Base-by-base conservation (phyloP, 148 eudicot species). In the Heliamphora exappendiculata region DNA sequence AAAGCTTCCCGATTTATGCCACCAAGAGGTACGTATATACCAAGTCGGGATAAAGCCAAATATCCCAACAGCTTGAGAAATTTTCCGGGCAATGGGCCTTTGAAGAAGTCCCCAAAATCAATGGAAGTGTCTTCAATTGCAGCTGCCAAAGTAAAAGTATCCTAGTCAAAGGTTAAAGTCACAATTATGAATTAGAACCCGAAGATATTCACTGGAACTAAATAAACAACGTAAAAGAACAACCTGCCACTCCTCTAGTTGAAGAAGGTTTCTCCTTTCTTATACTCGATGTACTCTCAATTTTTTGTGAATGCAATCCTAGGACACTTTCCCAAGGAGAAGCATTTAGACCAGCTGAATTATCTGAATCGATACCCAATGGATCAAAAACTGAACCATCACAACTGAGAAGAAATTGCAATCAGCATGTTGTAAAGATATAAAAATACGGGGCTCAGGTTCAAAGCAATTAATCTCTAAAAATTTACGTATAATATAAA, bases 61-160 rank as follows among this genome's bases (percentile, higher is more conserved):
- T 70, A 89, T 50, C 99, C 99, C 84, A 96, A 86, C 49, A 96
- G 91, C 86, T 87, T 83, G 69, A 96, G 97, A 81, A 96, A 96
- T 75, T 96, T 96, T 60, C 97, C 99, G 0, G 99, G 99, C 80
- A 96, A 84, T n/a, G 99, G 99, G 12, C 99, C 99, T 81, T 91
- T 96, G 84, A 96, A 96, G 88, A 96, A 96, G 85, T 96, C 99
- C 62, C 97, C 99, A 67, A 96, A 85, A 82, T 93, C 98, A 73
- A 96, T 91, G 71, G 97, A 89, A 75, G 95, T 96, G 79, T 96
- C 98, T 82, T 96, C 99, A 83, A 96, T 96, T 57, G 99, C 93
- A 89, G 99, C 99, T 96, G 95, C 70, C 76, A 88, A 82, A 67
- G 41, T 80, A 75, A 84, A 84, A 85, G 72, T 72, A 80, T 63